phyloP scores from a whole-genome alignment of 106 monocot genomes.

The Dactylorhiza incarnata region DNA sequence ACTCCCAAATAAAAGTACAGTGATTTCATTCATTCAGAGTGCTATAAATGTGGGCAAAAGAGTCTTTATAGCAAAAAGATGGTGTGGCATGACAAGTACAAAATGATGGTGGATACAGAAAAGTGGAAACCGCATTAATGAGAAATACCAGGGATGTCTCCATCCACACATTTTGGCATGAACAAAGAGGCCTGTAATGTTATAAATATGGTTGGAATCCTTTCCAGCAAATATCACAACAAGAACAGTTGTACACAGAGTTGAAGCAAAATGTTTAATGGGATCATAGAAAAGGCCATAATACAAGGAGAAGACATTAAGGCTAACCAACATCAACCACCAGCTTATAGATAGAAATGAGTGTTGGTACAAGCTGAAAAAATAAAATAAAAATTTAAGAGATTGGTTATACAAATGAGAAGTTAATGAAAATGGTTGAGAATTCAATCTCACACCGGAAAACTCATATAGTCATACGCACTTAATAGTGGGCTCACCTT shows the following conservation, averaged over 20 bases:
- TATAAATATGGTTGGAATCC: background rate
- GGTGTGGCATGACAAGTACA: background rate
- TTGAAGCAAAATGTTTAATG: background rate
- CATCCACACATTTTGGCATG: background rate
- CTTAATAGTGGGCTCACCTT: too few relatives aligned
- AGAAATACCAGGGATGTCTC: background rate
- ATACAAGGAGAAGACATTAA: background rate
- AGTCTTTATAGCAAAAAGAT: background rate
- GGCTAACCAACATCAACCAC: background rate
- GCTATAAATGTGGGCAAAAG: background rate
- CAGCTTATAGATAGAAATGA: background rate
- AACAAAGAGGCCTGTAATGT: background rate
- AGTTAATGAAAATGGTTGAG: background rate
- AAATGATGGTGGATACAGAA: background rate
- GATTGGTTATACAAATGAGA: background rate
- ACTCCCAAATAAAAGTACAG: background rate
- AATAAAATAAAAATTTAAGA: background rate
- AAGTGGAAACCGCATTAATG: constrained; percentile 3
- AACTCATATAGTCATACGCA: too few relatives aligned
- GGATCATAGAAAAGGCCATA: too few relatives aligned
- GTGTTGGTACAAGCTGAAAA: background rate
- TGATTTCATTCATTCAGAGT: background rate
- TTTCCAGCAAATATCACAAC: background rate
- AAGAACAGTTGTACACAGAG: background rate
- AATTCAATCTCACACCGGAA: too few relatives aligned